Base-by-base conservation (phyloP, 257 asterid genomes). In the Solanum ossicruentum region DNA sequence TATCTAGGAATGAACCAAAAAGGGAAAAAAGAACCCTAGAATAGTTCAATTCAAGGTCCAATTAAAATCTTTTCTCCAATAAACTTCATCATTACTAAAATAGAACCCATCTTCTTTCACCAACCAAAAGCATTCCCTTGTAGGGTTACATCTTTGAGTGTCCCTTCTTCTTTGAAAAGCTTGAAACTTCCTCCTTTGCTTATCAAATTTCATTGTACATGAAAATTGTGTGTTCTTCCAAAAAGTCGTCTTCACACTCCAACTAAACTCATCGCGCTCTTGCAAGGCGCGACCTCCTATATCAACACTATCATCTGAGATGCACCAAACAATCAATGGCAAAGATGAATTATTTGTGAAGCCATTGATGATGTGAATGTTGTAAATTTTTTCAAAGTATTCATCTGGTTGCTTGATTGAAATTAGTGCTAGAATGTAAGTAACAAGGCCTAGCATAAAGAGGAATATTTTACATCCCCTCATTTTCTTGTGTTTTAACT, bases 71-170 rank as follows among this genome's bases (percentile, higher is more conserved):
- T 83, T 90, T 7, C 51, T 70, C 92, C 94, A 90, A 83, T 69
- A 47, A 3, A 73, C 52, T 54, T 86, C 93, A 85, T 91, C 83
- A 58, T 84, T 85, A 78, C 94, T 87, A 47, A 88, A 91, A 84
- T 90, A 91, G 47, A 91, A 90, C 0, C 92, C 94, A 88, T 89
- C 94, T 63, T 91, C 93, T 83, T 87, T 91, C 1, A 90, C 94
- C 52, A 88, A 86, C 93, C 94, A 91, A 81, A 89, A 80, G 80
- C 94, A 91, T 6, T 80, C 86, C 21, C 89, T 72, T 1, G 65
- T n/a, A 47, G 77, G 83, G 10, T 88, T 87, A 41, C 94, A 90
- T 63, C 87, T 67, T n/a, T 80, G 26, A 75, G 73, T 72, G 20
- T 90, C 93, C 4, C 93, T 87, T 10, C 83, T 84, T 0, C 49